phyloP scores from a whole-genome alignment of 495 filamentous ascomycete species.

The Penicillium cosmopolitanum region DNA sequence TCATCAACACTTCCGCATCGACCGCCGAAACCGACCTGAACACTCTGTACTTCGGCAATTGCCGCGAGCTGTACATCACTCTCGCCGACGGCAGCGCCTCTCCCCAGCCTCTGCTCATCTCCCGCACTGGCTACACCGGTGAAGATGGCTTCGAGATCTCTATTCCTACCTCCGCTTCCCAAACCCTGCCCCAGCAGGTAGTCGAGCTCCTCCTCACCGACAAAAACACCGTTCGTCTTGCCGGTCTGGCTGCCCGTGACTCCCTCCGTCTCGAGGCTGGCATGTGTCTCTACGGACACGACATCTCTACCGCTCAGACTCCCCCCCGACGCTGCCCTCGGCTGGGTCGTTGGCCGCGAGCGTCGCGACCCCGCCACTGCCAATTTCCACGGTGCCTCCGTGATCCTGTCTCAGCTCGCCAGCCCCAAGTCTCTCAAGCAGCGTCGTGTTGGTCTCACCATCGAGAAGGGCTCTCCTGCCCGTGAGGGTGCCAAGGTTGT shows the following conservation, averaged over 20 bases:
- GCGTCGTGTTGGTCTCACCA: slow-evolving; percentile 77
- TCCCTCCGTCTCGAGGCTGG: slow-evolving; percentile 92
- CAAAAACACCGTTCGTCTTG: slow-evolving; percentile 69
- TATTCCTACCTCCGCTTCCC: slow-evolving; percentile 57
- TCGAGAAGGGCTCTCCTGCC: slow-evolving; percentile 84
- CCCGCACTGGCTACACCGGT: slow-evolving; percentile 91
- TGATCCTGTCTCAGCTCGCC: slow-evolving; percentile 71
- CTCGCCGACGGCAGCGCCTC: slow-evolving; percentile 46
- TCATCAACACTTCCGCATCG: slow-evolving; percentile 48
- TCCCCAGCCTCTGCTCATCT: slow-evolving; percentile 68
- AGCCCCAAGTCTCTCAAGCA: slow-evolving; percentile 69
- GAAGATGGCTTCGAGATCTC: slow-evolving; percentile 99
- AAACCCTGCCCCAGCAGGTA: slow-evolving; percentile 46
- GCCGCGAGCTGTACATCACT: slow-evolving; percentile 57
- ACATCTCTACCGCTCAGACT: slow-evolving; percentile 86
- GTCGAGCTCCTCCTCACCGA: slow-evolving; percentile 66
- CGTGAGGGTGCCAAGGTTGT: slow-evolving; percentile 86
- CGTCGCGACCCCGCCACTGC: slow-evolving; percentile 60
- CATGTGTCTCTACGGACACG: slow-evolving; percentile 98
- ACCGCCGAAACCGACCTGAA: slow-evolving; percentile 58
- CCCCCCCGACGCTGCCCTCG: slow-evolving; percentile 79
- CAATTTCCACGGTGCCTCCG: slow-evolving; percentile 74
- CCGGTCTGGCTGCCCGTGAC: slow-evolving; percentile 89
- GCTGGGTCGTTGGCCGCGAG: slow-evolving; percentile 83
- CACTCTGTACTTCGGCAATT: slow-evolving; percentile 80